A percentile compares a stretch with the other conserved stretches of the same genome.
Evolutionary conservation across 2,329 filamentous ascomycete genomes (phyloP).

Genomic region (Aspergillus sp.): DNA sequence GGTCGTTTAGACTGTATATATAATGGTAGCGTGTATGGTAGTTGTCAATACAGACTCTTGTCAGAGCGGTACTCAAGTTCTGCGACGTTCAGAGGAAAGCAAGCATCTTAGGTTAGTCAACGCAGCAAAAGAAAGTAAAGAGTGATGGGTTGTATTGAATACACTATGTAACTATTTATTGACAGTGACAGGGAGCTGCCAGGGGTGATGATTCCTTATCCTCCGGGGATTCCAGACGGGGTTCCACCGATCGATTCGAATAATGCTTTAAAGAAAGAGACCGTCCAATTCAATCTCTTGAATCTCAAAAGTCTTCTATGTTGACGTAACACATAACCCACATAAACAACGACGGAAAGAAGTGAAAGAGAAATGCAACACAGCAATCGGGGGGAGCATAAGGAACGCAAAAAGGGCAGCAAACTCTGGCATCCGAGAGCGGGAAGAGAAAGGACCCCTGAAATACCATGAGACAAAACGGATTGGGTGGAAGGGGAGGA

Average conservation of each 20-base stretch:
- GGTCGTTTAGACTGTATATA: no score
- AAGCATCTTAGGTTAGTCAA: no score
- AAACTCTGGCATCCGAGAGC: constrained; percentile 20
- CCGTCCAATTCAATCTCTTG: constrained; percentile 18
- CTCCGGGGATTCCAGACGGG: neutral
- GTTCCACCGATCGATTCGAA: constrained; percentile 3
- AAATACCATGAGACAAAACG: constrained; percentile 12
- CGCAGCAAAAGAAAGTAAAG: neutral
- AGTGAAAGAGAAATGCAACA: constrained; percentile 21
- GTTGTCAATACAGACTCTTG: no score
- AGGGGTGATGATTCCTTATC: neutral
- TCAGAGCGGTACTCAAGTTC: no score
- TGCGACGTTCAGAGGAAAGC: no score
- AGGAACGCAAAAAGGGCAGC: constrained; percentile 20
- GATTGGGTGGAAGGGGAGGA: neutral
- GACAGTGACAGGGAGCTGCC: neutral
- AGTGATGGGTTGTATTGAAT: constrained; percentile 6
- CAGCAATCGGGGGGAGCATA: constrained; percentile 15
- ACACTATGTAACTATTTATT: constrained; percentile 10
- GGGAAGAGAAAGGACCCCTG: constrained; percentile 14
- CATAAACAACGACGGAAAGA: constrained; percentile 17
- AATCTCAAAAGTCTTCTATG: constrained; percentile 20
- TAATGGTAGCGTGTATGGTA: no score
- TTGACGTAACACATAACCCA: constrained; percentile 29
- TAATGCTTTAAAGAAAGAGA: constrained; percentile 8